Percentiles rank a stretch among this genome's conserved stretches.
phyloP scores from a whole-genome alignment of 164 flowering plant genomes.

The Brasenia schreberi region DNA sequence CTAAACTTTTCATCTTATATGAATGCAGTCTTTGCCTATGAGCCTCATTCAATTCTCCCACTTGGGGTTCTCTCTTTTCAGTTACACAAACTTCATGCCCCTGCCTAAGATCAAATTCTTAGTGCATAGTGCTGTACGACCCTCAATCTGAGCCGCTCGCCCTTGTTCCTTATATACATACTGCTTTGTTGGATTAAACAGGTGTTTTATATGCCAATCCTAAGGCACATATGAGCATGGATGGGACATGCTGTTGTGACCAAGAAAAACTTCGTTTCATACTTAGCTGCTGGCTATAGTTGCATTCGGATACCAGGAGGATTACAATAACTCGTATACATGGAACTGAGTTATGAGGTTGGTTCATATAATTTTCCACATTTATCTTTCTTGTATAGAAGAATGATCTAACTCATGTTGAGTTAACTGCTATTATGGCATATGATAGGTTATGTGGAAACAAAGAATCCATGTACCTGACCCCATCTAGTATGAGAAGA shows the following conservation, averaged over 20 bases:
- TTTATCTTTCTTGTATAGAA: not conserved
- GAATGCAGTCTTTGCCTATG: slow-evolving; percentile 76
- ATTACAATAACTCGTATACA: slow-evolving; percentile 57
- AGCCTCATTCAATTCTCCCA: slow-evolving; percentile 96
- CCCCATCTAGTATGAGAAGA: no score
- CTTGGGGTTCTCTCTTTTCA: slow-evolving; percentile 65
- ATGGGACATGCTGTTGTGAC: slow-evolving; percentile 67
- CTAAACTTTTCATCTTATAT: no score
- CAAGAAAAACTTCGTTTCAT: slow-evolving; percentile 54
- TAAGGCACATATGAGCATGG: slow-evolving; percentile 98
- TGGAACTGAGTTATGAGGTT: slow-evolving; percentile 83
- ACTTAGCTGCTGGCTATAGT: slow-evolving; percentile 71
- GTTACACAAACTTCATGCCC: slow-evolving; percentile 73
- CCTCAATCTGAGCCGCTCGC: not conserved
- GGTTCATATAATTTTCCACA: not conserved
- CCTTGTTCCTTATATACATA: not conserved
- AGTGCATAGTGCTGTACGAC: slow-evolving; percentile 76
- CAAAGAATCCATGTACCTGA: no score
- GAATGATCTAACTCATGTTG: no score
- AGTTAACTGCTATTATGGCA: no score
- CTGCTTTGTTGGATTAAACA: slow-evolving; percentile 12
- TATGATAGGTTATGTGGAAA: no score
- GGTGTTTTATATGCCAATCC: slow-evolving; percentile 82
- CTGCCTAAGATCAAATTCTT: slow-evolving; percentile 74
- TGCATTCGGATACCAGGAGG: slow-evolving; percentile 94